A percentile compares a stretch with the other conserved stretches of the same genome.
Conservation (phyloP, 495 filamentous ascomycete genomes). For the Aspergillus affinis region DNA sequence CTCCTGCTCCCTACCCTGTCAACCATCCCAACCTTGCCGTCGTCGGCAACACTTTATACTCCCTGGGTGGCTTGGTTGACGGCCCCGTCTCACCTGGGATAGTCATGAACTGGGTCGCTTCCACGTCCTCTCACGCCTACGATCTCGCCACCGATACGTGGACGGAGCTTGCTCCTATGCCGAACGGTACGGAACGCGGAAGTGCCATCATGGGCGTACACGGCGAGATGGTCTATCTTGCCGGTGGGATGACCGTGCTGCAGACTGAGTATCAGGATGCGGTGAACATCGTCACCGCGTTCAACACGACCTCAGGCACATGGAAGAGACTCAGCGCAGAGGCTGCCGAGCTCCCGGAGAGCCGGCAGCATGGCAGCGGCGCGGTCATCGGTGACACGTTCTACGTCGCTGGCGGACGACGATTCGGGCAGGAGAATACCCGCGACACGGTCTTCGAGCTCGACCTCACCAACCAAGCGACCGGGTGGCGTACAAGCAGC, state of each 20-base stretch:
- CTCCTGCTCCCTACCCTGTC: neutral
- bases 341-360: slow-evolving; percentile 1
- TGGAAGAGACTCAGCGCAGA: neutral
- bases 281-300: slow-evolving; percentile 4
- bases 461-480: neutral
- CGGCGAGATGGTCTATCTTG: slow-evolving; percentile 5
- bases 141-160: slow-evolving; percentile 4
- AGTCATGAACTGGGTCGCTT: slow-evolving; percentile 4
- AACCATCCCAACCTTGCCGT: slow-evolving; percentile 5
- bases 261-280: slow-evolving; percentile 3
- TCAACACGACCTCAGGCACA: slow-evolving; percentile 2
- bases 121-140: neutral
- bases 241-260: slow-evolving; percentile 4
- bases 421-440: slow-evolving; percentile 1
- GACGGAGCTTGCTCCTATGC: neutral
- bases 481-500: slow-evolving; percentile 1
- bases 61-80: slow-evolving; percentile 5
- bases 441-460: slow-evolving; percentile 9
- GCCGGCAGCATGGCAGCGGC: slow-evolving; percentile 3
- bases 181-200: slow-evolving; percentile 1
- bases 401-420: slow-evolving; percentile 5
- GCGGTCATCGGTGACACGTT: slow-evolving; percentile 5
- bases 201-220: slow-evolving; percentile 5
- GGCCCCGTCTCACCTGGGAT: neutral
- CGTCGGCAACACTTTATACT: neutral